phyloP scores from a whole-genome alignment of 257 asterid species.

The Echium plantagineum region DNA sequence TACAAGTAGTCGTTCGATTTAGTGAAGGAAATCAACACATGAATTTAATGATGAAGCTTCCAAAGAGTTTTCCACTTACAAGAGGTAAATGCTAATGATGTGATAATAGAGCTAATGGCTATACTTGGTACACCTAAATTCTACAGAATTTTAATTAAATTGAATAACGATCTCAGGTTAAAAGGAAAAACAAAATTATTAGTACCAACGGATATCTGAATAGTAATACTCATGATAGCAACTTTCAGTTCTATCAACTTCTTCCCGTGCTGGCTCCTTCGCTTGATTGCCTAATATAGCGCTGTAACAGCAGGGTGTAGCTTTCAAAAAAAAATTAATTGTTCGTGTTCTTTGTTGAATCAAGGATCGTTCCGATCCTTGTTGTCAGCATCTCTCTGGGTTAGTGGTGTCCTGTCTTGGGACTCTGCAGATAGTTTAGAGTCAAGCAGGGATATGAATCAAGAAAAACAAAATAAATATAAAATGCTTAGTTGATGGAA shows the following conservation, averaged over 20 bases:
- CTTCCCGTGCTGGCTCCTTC: not conserved
- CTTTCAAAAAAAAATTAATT: not conserved
- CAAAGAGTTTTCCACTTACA: too few species aligned
- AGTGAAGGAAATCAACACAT: too few species aligned
- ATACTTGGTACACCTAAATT: not conserved
- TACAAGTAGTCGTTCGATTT: too few species aligned
- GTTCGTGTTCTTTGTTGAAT: constrained; percentile 7
- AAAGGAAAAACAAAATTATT: not conserved
- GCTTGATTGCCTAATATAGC: not conserved
- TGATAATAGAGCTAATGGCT: not conserved
- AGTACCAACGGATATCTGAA: not conserved
- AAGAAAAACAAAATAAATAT: not conserved
- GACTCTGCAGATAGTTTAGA: constrained; percentile 39
- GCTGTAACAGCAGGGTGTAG: not conserved
- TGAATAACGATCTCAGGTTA: not conserved
- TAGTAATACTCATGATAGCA: not conserved
- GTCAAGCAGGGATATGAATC: not conserved
- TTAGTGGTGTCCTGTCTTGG: constrained; percentile 56
- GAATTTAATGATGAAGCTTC: too few species aligned
- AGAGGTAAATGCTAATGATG: too few species aligned
- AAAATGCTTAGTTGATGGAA: not conserved
- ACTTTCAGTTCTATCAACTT: not conserved
- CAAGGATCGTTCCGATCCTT: constrained; percentile 57
- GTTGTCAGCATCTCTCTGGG: constrained; percentile 43
- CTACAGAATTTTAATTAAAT: too few species aligned